These are phyloP conservation scores for Pythium brassicae DNA, from an alignment of 352 stramenopile species.

Conservation along the genomic window DNA sequence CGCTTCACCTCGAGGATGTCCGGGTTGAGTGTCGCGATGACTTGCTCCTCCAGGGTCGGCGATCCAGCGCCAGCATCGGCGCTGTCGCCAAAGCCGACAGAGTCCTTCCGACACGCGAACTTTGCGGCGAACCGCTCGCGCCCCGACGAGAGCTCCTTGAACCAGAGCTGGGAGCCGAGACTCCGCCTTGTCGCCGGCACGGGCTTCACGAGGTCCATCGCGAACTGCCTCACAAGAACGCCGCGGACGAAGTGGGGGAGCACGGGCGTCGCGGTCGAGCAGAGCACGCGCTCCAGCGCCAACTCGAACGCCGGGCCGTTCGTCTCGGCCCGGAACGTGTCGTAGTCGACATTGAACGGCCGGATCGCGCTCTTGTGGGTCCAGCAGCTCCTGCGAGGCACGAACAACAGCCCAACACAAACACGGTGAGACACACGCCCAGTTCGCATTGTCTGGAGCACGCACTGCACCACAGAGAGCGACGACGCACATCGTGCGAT, in stretches of 20 bases:
- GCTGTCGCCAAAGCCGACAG: neutral
- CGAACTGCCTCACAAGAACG: constrained; percentile 24
- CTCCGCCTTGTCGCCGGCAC: constrained; percentile 13
- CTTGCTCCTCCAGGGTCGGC: neutral
- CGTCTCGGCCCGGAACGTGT: constrained; percentile 16
- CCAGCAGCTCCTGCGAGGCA: constrained; percentile 32
- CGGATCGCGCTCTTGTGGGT: constrained; percentile 25
- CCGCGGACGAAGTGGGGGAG: constrained; percentile 42
- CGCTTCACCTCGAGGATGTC: neutral
- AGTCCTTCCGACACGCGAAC: constrained; percentile 11
- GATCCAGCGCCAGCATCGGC: neutral
- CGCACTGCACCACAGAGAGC: neutral
- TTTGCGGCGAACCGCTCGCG: constrained; percentile 24
- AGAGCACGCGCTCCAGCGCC: constrained; percentile 23
- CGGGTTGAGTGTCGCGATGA: neutral
- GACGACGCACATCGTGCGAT: constrained; percentile 10
- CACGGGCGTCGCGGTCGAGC: constrained; percentile 30
- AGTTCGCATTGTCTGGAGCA: neutral
- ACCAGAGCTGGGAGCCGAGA: constrained; percentile 33
- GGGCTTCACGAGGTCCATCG: constrained; percentile 19
- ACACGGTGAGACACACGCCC: neutral
- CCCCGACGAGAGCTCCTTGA: constrained; percentile 29
- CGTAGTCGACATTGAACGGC: constrained; percentile 28
- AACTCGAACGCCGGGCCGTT: constrained; percentile 36
- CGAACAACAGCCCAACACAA: neutral